A percentile compares a stretch with the other conserved stretches of the same genome.
phyloP scores from a whole-genome alignment of 2,329 filamentous ascomycete species.

The Cercospora canescens region DNA sequence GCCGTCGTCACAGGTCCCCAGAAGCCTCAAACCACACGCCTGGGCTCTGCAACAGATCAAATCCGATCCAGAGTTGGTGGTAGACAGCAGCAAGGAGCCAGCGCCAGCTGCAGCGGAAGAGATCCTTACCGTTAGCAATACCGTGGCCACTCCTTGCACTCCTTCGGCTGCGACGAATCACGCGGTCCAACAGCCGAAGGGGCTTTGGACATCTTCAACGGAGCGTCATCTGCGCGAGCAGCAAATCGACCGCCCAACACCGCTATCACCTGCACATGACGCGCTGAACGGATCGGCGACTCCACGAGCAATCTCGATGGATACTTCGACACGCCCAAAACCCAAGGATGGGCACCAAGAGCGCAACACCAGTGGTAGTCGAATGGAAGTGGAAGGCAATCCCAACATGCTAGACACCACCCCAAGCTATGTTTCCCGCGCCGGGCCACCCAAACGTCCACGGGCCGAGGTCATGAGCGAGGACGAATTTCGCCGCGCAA shows the following conservation, averaged over 20 bases:
- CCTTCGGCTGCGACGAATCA: background rate
- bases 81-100: too few relatives aligned
- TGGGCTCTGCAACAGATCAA: too few relatives aligned
- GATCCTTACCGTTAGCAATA: too few relatives aligned
- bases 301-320: background rate
- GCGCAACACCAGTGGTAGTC: too few relatives aligned
- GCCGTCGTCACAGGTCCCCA: too few relatives aligned
- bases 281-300: background rate
- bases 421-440: too few relatives aligned
- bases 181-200: background rate
- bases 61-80: too few relatives aligned
- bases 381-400: too few relatives aligned
- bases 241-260: background rate
- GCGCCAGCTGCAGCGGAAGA: too few relatives aligned
- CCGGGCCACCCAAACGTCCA: background rate
- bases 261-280: background rate
- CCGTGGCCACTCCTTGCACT: background rate
- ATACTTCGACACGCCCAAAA: background rate
- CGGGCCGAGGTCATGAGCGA: background rate
- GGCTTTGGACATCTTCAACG: background rate
- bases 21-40: background rate
- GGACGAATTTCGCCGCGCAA: background rate
- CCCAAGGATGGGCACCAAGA: too few relatives aligned
- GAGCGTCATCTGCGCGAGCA: background rate
- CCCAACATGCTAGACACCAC: too few relatives aligned